These are phyloP conservation scores for Penicillium manginii DNA, from an alignment of 495 filamentous ascomycete species.

Conservation along the genomic window DNA sequence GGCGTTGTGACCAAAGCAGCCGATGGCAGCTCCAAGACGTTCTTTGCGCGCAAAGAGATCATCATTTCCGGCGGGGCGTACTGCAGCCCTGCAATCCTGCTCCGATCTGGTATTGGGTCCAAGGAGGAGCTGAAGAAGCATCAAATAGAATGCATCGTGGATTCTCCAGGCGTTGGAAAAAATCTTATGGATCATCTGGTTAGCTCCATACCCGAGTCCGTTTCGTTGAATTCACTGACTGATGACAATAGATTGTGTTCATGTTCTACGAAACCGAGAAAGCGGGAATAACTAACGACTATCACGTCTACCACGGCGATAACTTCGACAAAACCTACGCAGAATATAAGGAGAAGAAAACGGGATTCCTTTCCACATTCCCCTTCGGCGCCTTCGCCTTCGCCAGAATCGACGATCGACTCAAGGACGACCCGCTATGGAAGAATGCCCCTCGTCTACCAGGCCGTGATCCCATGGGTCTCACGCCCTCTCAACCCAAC, in stretches of 20 bases:
- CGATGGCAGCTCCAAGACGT: slow-evolving; percentile 35
- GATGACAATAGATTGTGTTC: slow-evolving; percentile 26
- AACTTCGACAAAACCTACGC: slow-evolving; percentile 43
- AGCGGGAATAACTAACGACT: slow-evolving; percentile 45
- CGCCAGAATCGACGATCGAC: slow-evolving; percentile 53
- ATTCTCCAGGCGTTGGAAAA: slow-evolving; percentile 58
- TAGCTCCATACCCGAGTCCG: not conserved
- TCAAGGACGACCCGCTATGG: slow-evolving; percentile 49
- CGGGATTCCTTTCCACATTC: slow-evolving; percentile 54
- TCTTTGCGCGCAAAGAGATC: slow-evolving; percentile 47
- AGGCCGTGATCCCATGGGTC: slow-evolving; percentile 56
- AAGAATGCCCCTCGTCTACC: slow-evolving; percentile 38
- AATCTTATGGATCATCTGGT: slow-evolving; percentile 60
- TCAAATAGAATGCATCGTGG: slow-evolving; percentile 48
- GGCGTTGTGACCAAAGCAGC: slow-evolving; percentile 28
- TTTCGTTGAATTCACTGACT: not conserved
- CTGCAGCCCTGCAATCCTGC: slow-evolving; percentile 60
- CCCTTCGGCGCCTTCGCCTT: slow-evolving; percentile 60
- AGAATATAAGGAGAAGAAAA: slow-evolving; percentile 53
- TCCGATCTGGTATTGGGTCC: slow-evolving; percentile 59
- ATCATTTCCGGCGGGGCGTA: slow-evolving; percentile 58
- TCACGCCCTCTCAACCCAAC: slow-evolving; percentile 51
- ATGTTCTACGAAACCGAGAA: slow-evolving; percentile 54
- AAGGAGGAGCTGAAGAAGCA: slow-evolving; percentile 49
- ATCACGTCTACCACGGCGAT: slow-evolving; percentile 42